phyloP scores from a whole-genome alignment of 2,329 filamentous ascomycete species.

The Xenosphaeropsis pyriputrescens region DNA sequence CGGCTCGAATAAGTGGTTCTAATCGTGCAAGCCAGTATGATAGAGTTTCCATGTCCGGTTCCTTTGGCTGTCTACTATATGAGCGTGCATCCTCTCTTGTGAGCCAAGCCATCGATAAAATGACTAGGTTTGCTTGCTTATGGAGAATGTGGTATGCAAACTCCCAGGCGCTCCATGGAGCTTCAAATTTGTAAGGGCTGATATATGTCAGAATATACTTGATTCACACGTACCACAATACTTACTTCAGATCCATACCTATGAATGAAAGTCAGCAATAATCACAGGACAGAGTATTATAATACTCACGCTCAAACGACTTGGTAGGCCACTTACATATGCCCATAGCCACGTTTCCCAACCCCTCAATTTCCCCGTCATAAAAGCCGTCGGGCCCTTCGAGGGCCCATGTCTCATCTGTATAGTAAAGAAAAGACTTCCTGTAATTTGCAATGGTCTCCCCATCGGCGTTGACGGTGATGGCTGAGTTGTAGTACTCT shows the following conservation, averaged over 20 bases:
- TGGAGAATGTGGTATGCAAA: conserved; percentile 1
- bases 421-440: conserved; percentile 28
- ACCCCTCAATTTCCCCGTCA: conserved; percentile 24
- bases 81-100: conserved; percentile 35
- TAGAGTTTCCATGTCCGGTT: conserved; percentile 59
- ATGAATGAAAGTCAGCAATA: not conserved
- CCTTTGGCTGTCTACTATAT: conserved; percentile 31
- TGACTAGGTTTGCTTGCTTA: not conserved
- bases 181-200: conserved; percentile 31
- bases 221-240: conserved; percentile 1
- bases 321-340: conserved; percentile 28
- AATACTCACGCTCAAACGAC: not conserved
- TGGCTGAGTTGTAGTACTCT: conserved; percentile 38
- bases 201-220: conserved; percentile 3
- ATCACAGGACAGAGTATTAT: not conserved
- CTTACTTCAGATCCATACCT: conserved; percentile 1
- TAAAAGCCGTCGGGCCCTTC: conserved; percentile 38
- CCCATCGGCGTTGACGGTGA: conserved; percentile 41
- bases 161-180: conserved; percentile 28
- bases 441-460: conserved; percentile 46
- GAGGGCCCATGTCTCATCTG: conserved; percentile 36
- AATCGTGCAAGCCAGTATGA: conserved; percentile 63
- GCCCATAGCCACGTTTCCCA: conserved; percentile 39
- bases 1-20: conserved; percentile 43
- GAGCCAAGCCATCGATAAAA: conserved; percentile 64